These are phyloP conservation scores for Penicillium egyptiacum DNA, from an alignment of 495 filamentous ascomycete species.

Conservation along the genomic window DNA sequence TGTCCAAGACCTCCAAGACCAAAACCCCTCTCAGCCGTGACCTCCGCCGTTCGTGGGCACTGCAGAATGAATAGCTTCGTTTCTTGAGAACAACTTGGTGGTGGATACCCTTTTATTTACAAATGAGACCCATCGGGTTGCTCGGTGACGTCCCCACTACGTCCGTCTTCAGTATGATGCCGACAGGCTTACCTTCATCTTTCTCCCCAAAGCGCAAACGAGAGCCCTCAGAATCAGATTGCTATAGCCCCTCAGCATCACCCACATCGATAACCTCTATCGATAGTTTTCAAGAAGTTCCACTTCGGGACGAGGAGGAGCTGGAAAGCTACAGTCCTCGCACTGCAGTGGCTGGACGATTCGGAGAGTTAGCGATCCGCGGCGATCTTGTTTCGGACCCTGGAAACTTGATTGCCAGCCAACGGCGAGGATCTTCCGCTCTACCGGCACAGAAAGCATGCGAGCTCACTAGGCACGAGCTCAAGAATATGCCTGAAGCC, in stretches of 20 bases:
- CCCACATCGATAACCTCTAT: conserved; percentile 39
- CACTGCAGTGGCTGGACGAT: conserved; percentile 61
- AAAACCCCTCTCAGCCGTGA: conserved; percentile 24
- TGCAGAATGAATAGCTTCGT: conserved; percentile 6
- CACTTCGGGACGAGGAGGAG: conserved; percentile 38
- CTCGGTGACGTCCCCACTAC: conserved; percentile 27
- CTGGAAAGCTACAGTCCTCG: conserved; percentile 56
- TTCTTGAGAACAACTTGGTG: conserved; percentile 3
- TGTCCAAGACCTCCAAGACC: conserved; percentile 18
- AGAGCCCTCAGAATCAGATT: conserved; percentile 38
- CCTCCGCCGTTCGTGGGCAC: conserved; percentile 15
- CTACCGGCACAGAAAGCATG: conserved; percentile 18
- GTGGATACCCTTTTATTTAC: conserved; percentile 7
- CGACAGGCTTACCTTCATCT: conserved; percentile 25
- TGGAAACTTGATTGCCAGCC: conserved; percentile 22
- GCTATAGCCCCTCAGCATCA: conserved; percentile 37
- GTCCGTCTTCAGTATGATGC: conserved; percentile 34
- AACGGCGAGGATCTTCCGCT: conserved; percentile 13
- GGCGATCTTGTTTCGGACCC: conserved; percentile 38
- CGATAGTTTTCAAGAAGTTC: conserved; percentile 37
- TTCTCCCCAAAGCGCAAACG: conserved; percentile 47
- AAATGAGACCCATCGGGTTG: conserved; percentile 15
- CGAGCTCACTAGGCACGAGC: conserved; percentile 6
- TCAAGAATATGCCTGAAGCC: conserved; percentile 24
- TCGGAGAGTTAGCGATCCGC: conserved; percentile 61